Percentiles rank a stretch among this genome's conserved stretches.
Conservation (phyloP, 2,329 filamentous ascomycete species). For the Claviceps pazoutovae region DNA sequence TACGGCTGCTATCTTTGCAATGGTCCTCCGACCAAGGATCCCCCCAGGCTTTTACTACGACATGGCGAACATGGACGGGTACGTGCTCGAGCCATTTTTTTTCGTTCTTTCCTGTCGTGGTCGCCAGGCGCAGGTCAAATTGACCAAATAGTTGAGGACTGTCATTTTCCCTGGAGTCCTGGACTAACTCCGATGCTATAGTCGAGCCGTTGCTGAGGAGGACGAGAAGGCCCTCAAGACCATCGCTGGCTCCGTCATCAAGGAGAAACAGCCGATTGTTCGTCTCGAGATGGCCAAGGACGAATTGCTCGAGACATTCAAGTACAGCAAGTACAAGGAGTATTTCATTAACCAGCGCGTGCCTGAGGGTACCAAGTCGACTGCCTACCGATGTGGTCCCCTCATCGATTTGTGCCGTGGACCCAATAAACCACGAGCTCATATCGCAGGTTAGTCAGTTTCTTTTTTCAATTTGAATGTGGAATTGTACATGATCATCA, state of each 20-base stretch:
- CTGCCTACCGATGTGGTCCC: constrained; percentile 86
- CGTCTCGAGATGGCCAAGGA: constrained; percentile 80
- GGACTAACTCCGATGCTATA: constrained; percentile 29
- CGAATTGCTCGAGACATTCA: constrained; percentile 85
- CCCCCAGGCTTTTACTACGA: constrained; percentile 82
- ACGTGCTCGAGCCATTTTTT: neutral
- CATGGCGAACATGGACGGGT: constrained; percentile 51
- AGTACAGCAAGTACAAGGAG: constrained; percentile 96
- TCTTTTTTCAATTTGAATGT: too few species aligned
- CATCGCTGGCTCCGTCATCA: constrained; percentile 71
- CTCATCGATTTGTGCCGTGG: constrained; percentile 92
- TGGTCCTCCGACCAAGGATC: constrained; percentile 73
- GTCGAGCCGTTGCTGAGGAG: constrained; percentile 54
- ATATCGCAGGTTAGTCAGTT: too few species aligned
- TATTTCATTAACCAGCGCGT: constrained; percentile 69
- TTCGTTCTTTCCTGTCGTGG: neutral
- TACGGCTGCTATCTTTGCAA: constrained; percentile 90
- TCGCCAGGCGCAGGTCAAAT: too few species aligned
- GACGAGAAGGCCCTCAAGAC: constrained; percentile 81
- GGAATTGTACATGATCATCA: too few species aligned
- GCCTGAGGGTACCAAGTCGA: constrained; percentile 75
- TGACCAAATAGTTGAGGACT: too few species aligned
- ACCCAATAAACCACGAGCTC: constrained; percentile 27
- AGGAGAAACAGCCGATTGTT: constrained; percentile 94
- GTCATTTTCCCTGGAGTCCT: neutral